Evolutionary conservation across 208 protist genomes (phyloP).

Genomic region (Wallacemonas sp.): DNA sequence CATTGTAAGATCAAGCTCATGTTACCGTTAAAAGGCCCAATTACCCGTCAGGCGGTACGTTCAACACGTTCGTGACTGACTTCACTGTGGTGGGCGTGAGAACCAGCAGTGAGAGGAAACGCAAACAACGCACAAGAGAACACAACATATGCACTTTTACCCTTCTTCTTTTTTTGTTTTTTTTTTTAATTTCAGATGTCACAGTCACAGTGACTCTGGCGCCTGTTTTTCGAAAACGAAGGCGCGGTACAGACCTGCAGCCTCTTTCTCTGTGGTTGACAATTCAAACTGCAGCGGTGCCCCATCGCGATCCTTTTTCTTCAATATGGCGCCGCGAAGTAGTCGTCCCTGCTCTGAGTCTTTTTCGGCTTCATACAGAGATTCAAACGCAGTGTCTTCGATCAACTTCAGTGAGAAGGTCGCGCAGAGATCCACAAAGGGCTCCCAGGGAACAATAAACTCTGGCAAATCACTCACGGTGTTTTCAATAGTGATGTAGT

Average conservation of each 20-base stretch:
- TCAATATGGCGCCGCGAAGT: conserved; percentile 18
- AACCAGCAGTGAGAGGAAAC: too few relatives aligned
- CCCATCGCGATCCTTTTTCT: conserved; percentile 26
- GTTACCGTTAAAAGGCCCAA: too few relatives aligned
- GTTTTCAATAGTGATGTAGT: conserved; percentile 61
- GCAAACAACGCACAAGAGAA: too few relatives aligned
- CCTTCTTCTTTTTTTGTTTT: too few relatives aligned
- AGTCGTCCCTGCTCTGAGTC: conserved; percentile 35
- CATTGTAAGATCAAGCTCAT: too few relatives aligned
- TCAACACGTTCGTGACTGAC: too few relatives aligned
- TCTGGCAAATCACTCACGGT: conserved; percentile 65
- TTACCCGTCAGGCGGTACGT: too few relatives aligned
- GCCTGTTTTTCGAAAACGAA: conserved; percentile 64
- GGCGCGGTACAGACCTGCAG: conserved; percentile 47
- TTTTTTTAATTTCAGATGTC: too few relatives aligned
- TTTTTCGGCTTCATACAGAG: conserved; percentile 43
- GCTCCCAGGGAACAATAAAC: conserved; percentile 72
- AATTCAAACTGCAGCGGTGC: conserved; percentile 25
- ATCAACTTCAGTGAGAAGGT: conserved; percentile 40
- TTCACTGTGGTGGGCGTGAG: too few relatives aligned
- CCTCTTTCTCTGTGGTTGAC: conserved; percentile 40
- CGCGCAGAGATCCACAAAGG: conserved; percentile 47
- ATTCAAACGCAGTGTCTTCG: conserved; percentile 40
- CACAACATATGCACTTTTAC: too few relatives aligned
- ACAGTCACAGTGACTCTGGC: background rate